Conservation (phyloP, 1,139 yeast species). For the Hyphopichia burtonii region DNA sequence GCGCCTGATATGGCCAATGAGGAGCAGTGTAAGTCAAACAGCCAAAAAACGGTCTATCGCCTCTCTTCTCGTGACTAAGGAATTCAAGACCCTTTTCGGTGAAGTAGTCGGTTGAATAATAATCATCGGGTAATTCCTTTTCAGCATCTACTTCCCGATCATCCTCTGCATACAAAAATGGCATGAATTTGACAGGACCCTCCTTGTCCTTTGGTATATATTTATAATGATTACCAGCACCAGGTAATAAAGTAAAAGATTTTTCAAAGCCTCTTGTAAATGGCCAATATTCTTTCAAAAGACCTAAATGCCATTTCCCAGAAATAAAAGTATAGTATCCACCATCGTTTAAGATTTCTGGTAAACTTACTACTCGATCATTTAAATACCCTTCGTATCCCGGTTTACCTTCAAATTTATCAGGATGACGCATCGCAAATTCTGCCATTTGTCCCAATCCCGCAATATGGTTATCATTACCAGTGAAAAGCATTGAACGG, state of each 20-base stretch:
- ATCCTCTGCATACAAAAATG: slow-evolving; percentile 37
- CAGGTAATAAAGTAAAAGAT: slow-evolving; percentile 52
- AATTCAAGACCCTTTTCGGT: slow-evolving; percentile 44
- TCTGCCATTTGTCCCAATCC: slow-evolving; percentile 64
- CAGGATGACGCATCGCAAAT: slow-evolving; percentile 36
- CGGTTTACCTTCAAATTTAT: slow-evolving; percentile 42
- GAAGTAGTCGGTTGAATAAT: slow-evolving; percentile 45
- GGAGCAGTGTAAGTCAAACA: slow-evolving; percentile 57
- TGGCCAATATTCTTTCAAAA: slow-evolving; percentile 51
- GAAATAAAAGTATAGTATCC: slow-evolving; percentile 49
- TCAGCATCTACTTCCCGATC: slow-evolving; percentile 34
- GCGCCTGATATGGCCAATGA: slow-evolving; percentile 65
- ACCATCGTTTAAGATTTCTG: slow-evolving; percentile 49
- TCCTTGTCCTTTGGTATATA: slow-evolving; percentile 38
- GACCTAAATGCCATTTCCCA: slow-evolving; percentile 63
- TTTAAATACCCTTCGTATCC: slow-evolving; percentile 60
- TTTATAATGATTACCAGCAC: slow-evolving; percentile 59
- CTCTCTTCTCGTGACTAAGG: slow-evolving; percentile 25
- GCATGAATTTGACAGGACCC: slow-evolving; percentile 25
- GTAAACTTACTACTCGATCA: slow-evolving; percentile 50
- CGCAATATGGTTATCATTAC: slow-evolving; percentile 62
- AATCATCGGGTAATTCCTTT: slow-evolving; percentile 42
- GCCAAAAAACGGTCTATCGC: slow-evolving; percentile 52
- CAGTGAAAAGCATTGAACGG: slow-evolving; percentile 59
- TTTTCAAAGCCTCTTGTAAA: slow-evolving; percentile 50